These are phyloP conservation scores for Eucalyptus victrix DNA, from an alignment of 345 rosid genomes.

Conservation along the genomic window DNA sequence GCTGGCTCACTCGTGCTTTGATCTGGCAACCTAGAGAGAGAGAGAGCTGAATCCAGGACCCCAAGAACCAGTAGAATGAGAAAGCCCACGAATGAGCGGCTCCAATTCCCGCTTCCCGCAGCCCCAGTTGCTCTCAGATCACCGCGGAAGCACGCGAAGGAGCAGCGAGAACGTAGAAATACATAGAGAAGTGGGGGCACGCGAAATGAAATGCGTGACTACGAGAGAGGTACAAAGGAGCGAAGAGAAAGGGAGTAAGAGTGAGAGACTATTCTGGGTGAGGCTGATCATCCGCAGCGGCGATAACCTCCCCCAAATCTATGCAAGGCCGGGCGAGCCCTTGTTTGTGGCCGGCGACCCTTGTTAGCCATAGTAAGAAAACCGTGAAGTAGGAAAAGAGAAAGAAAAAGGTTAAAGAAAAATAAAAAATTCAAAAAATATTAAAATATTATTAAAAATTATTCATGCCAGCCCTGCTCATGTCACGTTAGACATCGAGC, in stretches of 20 bases:
- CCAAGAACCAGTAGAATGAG: not conserved
- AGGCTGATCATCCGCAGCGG: no score
- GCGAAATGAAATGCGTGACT: no score
- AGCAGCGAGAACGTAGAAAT: not conserved
- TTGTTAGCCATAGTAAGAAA: no score
- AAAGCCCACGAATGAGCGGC: not conserved
- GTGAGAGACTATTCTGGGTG: no score
- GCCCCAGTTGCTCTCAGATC: not conserved
- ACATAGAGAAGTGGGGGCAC: no score
- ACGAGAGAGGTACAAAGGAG: no score
- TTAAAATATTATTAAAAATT: no score
- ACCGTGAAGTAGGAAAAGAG: not conserved
- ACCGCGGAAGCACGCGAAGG: not conserved
- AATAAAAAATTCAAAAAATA: no score
- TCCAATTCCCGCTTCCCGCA: not conserved
- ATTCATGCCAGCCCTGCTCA: rapidly evolving
- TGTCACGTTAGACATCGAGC: rapidly evolving
- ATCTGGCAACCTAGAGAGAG: not conserved
- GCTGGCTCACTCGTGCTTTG: not conserved
- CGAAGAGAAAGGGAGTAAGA: no score
- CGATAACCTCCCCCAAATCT: no score
- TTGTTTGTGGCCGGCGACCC: rapidly evolving
- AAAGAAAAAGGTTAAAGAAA: rapidly evolving
- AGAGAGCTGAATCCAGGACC: not conserved
- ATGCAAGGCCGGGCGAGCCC: not conserved